Evolutionary conservation across 1,139 yeast genomes (phyloP).

Genomic region (Sugiyamaella novakii): DNA sequence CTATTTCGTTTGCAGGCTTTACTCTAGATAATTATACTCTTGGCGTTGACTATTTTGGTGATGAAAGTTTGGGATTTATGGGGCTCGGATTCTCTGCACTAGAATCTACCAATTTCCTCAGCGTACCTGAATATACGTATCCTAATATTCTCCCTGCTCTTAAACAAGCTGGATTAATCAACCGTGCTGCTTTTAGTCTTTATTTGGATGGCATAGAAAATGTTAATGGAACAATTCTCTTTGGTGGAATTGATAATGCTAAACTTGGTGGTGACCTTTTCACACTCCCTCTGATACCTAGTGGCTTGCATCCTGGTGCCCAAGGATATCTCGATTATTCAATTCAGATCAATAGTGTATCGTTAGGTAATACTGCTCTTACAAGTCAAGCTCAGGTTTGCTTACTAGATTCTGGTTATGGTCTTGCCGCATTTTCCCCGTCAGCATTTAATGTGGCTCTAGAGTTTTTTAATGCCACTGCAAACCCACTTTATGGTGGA

Average conservation of each 20-base stretch:
- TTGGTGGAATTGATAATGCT: conserved; percentile 61
- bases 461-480: conserved; percentile 22
- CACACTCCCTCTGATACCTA: conserved; percentile 34
- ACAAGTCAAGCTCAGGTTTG: conserved; percentile 40
- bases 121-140: conserved; percentile 32
- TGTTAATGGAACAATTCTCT: conserved; percentile 51
- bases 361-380: conserved; percentile 25
- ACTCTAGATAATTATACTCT: conserved; percentile 19
- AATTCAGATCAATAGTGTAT: conserved; percentile 19
- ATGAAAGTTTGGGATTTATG: conserved; percentile 19
- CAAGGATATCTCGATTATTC: conserved; percentile 26
- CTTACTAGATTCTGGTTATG: conserved; percentile 48
- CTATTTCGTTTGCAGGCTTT: conserved; percentile 35
- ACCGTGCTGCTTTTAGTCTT: conserved; percentile 55
- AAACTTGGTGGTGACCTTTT: conserved; percentile 52
- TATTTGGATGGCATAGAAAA: conserved; percentile 52
- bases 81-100: conserved; percentile 30
- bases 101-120: conserved; percentile 23
- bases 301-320: conserved; percentile 17
- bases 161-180: conserved; percentile 52
- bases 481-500: conserved; percentile 18
- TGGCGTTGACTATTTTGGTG: conserved; percentile 23
- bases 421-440: conserved; percentile 23
- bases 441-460: conserved; percentile 11
- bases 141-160: conserved; percentile 52